Base-by-base conservation (phyloP, 805 yeast genomes). In the Metschnikowia lunata region DNA sequence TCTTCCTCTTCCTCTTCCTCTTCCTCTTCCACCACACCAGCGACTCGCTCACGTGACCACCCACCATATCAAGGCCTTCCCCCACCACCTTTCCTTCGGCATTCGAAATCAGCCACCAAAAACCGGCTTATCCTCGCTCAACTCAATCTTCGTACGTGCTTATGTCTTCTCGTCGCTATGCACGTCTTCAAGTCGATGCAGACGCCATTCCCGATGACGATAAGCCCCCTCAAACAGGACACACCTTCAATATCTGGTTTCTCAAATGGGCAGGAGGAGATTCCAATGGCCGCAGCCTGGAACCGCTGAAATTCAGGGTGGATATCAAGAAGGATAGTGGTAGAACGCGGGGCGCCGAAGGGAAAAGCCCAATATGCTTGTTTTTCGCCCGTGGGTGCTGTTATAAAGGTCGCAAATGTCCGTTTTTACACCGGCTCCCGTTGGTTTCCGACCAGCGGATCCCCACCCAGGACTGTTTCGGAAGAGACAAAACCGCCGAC, bases 321-420 rank as follows among this genome's bases (percentile, higher is more conserved):
- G 67, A 82, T 49, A 70, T 85, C 8, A 70, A 60, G 11, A 57
- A 61, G 37, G 97, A 91, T 56, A 62, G 86, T 0, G 97, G 98
- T 0, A 75, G 74, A 45, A 91, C 97, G 0, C 71, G 66, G 43
- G 95, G 89, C 1, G 82, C 70, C 38, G 65, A 71, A 18, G 58
- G 63, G 0, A 62, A 68, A 2, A 67, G 71, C 12, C 82, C 71
- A 40, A 76, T 88, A 41, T 91, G 99, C 59, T 57, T 91, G 3
- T 88, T 83, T 66, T 91, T 88, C 66, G 91, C 96, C 3, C 79
- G 90, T 39, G 98, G 98, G 0, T 76, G 87, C 61, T 91, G 99
- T 58, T 77, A 80, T 41, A 75, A 79, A 47, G 98, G 97, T 2
- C 74, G 72, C 40, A 74, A 79, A 35, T 91, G 99, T 61, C 76